Base-by-base conservation (phyloP, 345 rosid genomes). In the Acer campestre region DNA sequence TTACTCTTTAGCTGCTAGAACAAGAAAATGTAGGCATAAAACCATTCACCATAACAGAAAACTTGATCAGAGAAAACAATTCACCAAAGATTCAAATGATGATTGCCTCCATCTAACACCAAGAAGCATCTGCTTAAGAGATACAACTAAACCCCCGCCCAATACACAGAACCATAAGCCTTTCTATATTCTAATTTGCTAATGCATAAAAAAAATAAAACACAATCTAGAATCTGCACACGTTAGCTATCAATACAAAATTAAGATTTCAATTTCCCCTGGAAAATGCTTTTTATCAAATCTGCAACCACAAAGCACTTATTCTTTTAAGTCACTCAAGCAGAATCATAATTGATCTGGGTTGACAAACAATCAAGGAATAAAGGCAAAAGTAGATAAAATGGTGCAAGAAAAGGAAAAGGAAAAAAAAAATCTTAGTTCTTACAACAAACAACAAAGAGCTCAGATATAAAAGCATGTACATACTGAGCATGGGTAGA, bases 401-500 rank as follows among this genome's bases (percentile, higher is more conserved):
- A 42, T 42, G 10, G 10, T 18, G 55, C 7, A 10, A 35, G 13
- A 51, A 62, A 53, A n/a, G 9, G 1, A 42, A 25, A 25, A 25
- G 35, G 7, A 7, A n/a, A 14, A 75, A 64, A 71, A 22, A 2
- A 6, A 64, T 16, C 11, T 6, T 1, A 46, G 22, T 17, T 49
- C 7, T 13, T 70, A 16, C 11, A 3, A 25, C 23, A 31, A 74
- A 70, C 22, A 63, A 23, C 31, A 17, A 78, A 80, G 27, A 46
- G 56, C 53, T 38, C 16, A 63, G 49, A 44, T 23, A 62, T 42
- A 70, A 71, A 62, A 61, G 81, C 68, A 81, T 79, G 62, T 77
- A 88, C 99, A 62, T 91, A 96, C 98, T 91, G 98, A 74, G 93
- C 92, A 84, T 92, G 87, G 11, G 98, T 89, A 73, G 98, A 96